Evolutionary conservation across 1,139 yeast genomes (phyloP).

Genomic region (Suhomyces terraborum): DNA sequence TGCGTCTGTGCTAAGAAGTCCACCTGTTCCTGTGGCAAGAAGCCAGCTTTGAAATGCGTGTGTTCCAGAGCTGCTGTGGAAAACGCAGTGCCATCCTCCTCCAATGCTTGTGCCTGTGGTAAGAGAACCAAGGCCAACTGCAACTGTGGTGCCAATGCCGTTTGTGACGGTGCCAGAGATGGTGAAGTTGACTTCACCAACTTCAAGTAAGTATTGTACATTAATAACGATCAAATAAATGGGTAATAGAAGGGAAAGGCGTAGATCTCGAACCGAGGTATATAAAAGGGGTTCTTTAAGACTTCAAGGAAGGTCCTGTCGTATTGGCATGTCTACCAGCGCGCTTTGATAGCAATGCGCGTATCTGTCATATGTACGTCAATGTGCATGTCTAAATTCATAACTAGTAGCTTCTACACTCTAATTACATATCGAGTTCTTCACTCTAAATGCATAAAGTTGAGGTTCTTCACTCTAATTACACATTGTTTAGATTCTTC

Average conservation of each 20-base stretch:
- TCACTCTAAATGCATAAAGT: too few species aligned
- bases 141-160: slow-evolving; percentile 44
- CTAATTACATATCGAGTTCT: too few species aligned
- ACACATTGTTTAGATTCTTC: too few species aligned
- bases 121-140: slow-evolving; percentile 44
- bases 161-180: slow-evolving; percentile 46
- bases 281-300: too few species aligned
- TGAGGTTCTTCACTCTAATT: too few species aligned
- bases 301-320: too few species aligned
- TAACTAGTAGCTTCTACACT: too few species aligned
- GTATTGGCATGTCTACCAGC: too few species aligned
- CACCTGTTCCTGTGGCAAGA: slow-evolving; percentile 53
- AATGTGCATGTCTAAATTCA: too few species aligned
- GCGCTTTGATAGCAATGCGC: too few species aligned
- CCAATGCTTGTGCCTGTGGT: slow-evolving; percentile 50
- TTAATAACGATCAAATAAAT: slow-evolving; percentile 1
- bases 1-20: slow-evolving; percentile 53
- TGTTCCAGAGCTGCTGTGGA: slow-evolving; percentile 47
- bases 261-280: too few species aligned
- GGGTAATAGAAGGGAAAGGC: not conserved
- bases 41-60: slow-evolving; percentile 48
- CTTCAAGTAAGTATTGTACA: slow-evolving; percentile 28
- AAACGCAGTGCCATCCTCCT: slow-evolving; percentile 39
- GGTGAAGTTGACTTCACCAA: slow-evolving; percentile 51
- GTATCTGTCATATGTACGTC: too few species aligned